phyloP scores from a whole-genome alignment of 768 basidiomycete species.

The Pulveroboletus frians region DNA sequence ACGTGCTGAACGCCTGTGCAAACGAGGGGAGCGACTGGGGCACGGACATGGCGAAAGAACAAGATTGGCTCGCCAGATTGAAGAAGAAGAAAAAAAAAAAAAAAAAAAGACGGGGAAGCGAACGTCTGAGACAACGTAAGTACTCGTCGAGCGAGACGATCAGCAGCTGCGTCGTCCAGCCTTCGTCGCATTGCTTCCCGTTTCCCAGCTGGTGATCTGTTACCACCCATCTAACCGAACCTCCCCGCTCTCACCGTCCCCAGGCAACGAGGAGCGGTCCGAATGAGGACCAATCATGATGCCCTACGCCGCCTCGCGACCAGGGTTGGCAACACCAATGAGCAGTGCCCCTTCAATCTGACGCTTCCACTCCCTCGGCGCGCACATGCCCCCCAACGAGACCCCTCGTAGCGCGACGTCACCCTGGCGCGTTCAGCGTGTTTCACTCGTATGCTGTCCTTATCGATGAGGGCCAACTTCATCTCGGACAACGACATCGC shows the following conservation, averaged over 20 bases:
- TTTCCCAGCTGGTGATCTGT: not conserved
- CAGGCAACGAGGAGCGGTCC: not conserved
- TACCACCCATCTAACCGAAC: not conserved
- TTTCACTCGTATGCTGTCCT: no score
- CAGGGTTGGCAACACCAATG: constrained; percentile 9
- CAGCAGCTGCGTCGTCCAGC: not conserved
- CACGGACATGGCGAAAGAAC: constrained; percentile 35
- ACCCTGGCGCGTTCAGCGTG: no score
- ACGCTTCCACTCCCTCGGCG: constrained; percentile 3
- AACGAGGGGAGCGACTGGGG: constrained; percentile 74
- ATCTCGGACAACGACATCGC: no score
- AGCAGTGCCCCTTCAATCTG: not conserved
- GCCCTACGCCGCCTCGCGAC: constrained; percentile 2
- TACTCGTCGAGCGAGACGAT: not conserved
- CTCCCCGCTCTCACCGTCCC: no score
- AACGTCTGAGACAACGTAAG: constrained; percentile 14
- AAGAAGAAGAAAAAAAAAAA: not conserved
- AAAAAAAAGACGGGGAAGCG: constrained; percentile 13
- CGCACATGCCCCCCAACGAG: not conserved
- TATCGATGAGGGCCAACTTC: no score
- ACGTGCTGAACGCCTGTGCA: constrained; percentile 64
- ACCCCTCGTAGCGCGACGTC: no score
- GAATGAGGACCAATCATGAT: not conserved
- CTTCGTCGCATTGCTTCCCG: not conserved
- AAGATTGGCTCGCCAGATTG: not conserved